These are phyloP conservation scores for Trametes cingulata DNA, from an alignment of 768 basidiomycete species.

Conservation along the genomic window DNA sequence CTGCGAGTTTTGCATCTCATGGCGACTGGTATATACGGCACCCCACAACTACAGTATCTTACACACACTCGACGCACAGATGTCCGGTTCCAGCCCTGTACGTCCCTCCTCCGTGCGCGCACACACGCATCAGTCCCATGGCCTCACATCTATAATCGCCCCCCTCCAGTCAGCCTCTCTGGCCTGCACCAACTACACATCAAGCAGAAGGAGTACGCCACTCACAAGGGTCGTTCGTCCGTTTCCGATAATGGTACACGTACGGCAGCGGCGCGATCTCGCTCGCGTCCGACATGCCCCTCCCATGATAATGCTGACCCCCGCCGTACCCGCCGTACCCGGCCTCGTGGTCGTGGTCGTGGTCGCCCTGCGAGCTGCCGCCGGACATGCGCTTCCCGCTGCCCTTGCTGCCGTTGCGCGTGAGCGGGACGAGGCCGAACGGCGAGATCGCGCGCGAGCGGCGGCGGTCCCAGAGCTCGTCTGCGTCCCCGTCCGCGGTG, in stretches of 20 bases:
- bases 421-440: slow-evolving; percentile 16
- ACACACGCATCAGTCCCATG: not conserved
- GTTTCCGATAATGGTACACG: slow-evolving; percentile 17
- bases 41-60: too few species aligned
- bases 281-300: not conserved
- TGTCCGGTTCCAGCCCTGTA: too few species aligned
- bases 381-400: not conserved
- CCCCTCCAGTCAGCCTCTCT: too few species aligned
- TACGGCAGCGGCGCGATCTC: not conserved
- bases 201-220: not conserved
- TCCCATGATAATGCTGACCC: not conserved
- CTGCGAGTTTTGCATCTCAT: too few species aligned
- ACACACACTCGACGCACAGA: too few species aligned
- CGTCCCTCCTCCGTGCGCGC: not conserved
- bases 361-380: slow-evolving; percentile 1
- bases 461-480: slow-evolving; percentile 1
- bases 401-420: not conserved
- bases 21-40: too few species aligned
- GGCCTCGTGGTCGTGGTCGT: not conserved
- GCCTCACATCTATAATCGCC: not conserved
- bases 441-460: slow-evolving; percentile 8
- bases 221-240: slow-evolving; percentile 16
- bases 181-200: not conserved
- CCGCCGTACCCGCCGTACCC: too few species aligned
- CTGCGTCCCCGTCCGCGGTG: not conserved